Percentiles rank a stretch among this genome's conserved stretches.
Conservation (phyloP, 208 protist genomes). For the Leptomonas seymouri region DNA sequence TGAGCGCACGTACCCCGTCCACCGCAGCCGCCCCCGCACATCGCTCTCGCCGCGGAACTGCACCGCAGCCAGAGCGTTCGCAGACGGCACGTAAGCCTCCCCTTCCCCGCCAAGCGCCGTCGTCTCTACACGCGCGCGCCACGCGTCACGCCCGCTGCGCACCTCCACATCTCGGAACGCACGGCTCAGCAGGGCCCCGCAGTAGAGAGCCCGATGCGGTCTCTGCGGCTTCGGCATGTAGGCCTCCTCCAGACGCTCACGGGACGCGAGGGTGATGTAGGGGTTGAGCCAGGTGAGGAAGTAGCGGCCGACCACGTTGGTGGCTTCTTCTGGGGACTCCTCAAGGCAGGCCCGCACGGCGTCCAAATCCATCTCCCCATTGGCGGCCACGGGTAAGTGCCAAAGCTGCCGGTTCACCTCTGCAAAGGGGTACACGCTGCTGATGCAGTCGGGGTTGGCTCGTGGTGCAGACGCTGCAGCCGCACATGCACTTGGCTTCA, state of each 20-base stretch:
- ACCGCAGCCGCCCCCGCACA: conserved; percentile 55
- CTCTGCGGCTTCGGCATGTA: conserved; percentile 34
- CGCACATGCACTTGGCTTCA: not conserved
- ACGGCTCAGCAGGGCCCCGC: conserved; percentile 40
- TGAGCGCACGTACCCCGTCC: conserved; percentile 53
- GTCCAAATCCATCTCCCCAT: conserved; percentile 7
- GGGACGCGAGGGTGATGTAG: conserved; percentile 37
- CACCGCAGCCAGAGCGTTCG: conserved; percentile 36
- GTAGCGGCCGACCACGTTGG: conserved; percentile 11
- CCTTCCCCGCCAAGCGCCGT: conserved; percentile 10
- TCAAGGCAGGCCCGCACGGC: conserved; percentile 4
- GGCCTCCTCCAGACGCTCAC: conserved; percentile 30
- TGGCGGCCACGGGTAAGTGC: not conserved
- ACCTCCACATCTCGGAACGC: conserved; percentile 34
- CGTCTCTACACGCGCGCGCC: conserved; percentile 30
- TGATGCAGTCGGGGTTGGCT: not conserved
- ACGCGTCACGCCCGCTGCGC: conserved; percentile 30
- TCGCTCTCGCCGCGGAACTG: conserved; percentile 27
- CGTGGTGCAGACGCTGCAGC: not conserved
- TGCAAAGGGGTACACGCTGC: conserved; percentile 19
- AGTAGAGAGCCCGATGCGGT: conserved; percentile 27
- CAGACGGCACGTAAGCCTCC: conserved; percentile 8
- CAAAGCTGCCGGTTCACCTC: conserved; percentile 24
- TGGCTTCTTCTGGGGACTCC: conserved; percentile 33
- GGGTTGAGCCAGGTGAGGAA: conserved; percentile 48